These are phyloP conservation scores for Suhomyces taliae DNA, from an alignment of 1,139 yeast genomes.

Conservation along the genomic window DNA sequence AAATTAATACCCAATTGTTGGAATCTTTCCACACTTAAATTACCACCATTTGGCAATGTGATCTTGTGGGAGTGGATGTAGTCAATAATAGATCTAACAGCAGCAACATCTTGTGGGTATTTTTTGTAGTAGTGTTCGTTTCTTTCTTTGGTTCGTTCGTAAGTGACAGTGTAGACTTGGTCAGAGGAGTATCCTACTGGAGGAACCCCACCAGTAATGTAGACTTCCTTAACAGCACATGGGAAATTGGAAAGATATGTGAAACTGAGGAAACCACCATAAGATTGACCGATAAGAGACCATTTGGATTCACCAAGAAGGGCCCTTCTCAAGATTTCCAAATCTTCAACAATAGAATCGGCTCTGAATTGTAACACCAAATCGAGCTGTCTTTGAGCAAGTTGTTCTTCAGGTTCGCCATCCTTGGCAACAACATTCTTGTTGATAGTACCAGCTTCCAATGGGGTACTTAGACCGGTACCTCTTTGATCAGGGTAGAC, in stretches of 20 bases:
- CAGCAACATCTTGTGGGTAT: slow-evolving; percentile 45
- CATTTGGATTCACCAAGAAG: slow-evolving; percentile 41
- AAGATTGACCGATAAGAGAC: slow-evolving; percentile 57
- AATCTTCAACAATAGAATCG: slow-evolving; percentile 51
- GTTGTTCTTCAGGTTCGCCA: slow-evolving; percentile 18
- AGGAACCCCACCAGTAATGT: slow-evolving; percentile 60
- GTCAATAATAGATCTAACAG: slow-evolving; percentile 38
- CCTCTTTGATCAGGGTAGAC: slow-evolving; percentile 59
- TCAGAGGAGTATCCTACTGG: slow-evolving; percentile 46
- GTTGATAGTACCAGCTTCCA: slow-evolving; percentile 35
- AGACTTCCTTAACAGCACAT: slow-evolving; percentile 35
- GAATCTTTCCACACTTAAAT: slow-evolving; percentile 49
- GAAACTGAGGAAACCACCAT: slow-evolving; percentile 55
- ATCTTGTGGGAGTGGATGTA: slow-evolving; percentile 31
- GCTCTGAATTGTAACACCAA: slow-evolving; percentile 50
- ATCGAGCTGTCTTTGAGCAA: slow-evolving; percentile 28
- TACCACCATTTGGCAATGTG: slow-evolving; percentile 51
- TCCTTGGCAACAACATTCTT: slow-evolving; percentile 17
- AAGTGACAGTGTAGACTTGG: slow-evolving; percentile 51
- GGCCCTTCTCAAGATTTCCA: slow-evolving; percentile 42
- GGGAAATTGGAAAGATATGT: slow-evolving; percentile 52
- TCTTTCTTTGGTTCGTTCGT: slow-evolving; percentile 45
- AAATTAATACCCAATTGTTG: slow-evolving; percentile 52
- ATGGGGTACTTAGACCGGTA: slow-evolving; percentile 52
- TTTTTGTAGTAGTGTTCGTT: slow-evolving; percentile 48